Base-by-base conservation (phyloP, 208 protist species). In the Crithidia brevicula region DNA sequence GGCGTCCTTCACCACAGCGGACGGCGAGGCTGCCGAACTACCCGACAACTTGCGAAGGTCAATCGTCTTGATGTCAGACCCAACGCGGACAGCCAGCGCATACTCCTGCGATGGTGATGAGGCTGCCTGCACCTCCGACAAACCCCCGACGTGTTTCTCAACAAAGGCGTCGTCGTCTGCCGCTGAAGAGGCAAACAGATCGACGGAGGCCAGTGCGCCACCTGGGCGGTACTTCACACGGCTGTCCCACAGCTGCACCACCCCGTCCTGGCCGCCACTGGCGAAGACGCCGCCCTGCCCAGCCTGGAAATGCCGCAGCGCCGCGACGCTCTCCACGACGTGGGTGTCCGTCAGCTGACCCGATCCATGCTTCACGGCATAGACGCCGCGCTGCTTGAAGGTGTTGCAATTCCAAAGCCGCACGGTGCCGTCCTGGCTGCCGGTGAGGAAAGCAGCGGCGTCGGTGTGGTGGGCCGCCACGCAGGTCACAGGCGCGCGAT, bases 181-280 rank as follows among this genome's bases (percentile, higher is more conserved):
- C 33, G 16, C 36, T 45, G 16, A 8, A 18, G 15, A 57, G 38
- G 53, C 65, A 60, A 83, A 91, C 54, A 94, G 25, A 61, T 89
- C 69, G 33, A 82, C 75, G 16, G 74, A 34, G 10, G 57, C 69
- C 13, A 88, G 28, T 7, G 74, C 69, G 15, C 82, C 84, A 34
- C 84, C 82, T 6, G 89, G 89, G 23, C 89, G 80, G 61, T 91
- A 94, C 65, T 87, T 88, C 30, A 71, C 74, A 1, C 89, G 73
- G 25, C 67, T 68, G 57, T 94, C 89, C 86, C 89, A 94, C 25
- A 94, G 25, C 58, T 92, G 86, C 30, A 94, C 89, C 23, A 67
- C 56, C 13, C 89, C 89, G 47, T 94, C 86, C 31, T 81, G 67
- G 9, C 89, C 89, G 28, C 83, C 84, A 23, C 86, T 87, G 23